A percentile compares a stretch with the other conserved stretches of the same genome.
Evolutionary conservation across 148 eudicot species (phyloP).

Genomic region (Heliosperma pusillum): DNA sequence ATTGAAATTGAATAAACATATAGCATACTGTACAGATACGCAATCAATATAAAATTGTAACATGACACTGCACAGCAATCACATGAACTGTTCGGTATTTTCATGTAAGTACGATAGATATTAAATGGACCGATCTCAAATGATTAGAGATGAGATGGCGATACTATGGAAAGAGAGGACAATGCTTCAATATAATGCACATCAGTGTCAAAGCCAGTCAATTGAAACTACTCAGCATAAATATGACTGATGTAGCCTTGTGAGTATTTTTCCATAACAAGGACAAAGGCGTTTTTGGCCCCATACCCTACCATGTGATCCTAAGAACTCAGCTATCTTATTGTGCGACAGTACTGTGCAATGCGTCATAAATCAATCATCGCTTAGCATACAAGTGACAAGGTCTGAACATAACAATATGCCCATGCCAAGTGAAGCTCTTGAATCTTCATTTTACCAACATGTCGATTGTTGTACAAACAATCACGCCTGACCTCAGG

Average conservation of each 20-base stretch:
- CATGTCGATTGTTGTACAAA: neutral
- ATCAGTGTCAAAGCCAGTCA: neutral
- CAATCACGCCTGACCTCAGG: neutral
- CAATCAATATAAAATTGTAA: neutral
- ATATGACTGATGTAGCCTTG: too few species aligned
- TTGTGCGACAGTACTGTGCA: neutral
- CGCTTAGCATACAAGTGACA: neutral
- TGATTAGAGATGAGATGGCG: neutral
- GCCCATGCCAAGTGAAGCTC: neutral
- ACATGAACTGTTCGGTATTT: neutral
- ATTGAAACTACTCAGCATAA: neutral
- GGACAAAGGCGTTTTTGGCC: too few species aligned
- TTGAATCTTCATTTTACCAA: neutral
- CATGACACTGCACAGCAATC: neutral
- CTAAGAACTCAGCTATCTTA: too few species aligned
- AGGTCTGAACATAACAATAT: neutral
- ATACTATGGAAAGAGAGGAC: neutral
- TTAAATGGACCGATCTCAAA: neutral
- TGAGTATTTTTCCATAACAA: too few species aligned
- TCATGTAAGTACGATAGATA: neutral
- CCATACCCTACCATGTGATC: too few species aligned
- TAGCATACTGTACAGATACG: constrained; percentile 9
- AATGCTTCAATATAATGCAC: neutral
- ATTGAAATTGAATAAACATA: neutral
- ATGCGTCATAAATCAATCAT: too few species aligned